These are phyloP conservation scores for Apodospora peruviana DNA, from an alignment of 495 filamentous ascomycete species.

Conservation along the genomic window DNA sequence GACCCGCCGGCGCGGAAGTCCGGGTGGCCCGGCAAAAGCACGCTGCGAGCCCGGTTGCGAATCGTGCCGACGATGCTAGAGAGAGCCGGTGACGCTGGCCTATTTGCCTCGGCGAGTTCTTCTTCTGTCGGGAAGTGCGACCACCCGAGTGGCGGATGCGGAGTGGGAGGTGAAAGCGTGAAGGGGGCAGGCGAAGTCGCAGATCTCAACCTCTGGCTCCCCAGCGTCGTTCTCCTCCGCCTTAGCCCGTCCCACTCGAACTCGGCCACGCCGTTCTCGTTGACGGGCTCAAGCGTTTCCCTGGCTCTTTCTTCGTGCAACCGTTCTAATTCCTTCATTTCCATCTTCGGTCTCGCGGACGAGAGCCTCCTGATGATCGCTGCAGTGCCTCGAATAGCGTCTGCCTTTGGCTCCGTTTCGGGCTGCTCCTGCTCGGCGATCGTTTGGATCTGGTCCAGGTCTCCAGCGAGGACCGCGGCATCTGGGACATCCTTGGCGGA, in stretches of 20 bases:
- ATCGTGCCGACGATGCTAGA: slow-evolving; percentile 57
- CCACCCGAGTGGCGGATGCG: slow-evolving; percentile 84
- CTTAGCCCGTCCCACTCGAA: slow-evolving; percentile 93
- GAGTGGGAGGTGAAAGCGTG: slow-evolving; percentile 38
- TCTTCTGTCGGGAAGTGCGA: slow-evolving; percentile 70
- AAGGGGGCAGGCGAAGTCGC: slow-evolving; percentile 30
- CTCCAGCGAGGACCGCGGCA: slow-evolving; percentile 84
- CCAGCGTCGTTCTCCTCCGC: slow-evolving; percentile 68
- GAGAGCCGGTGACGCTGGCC: slow-evolving; percentile 42
- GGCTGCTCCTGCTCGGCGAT: slow-evolving; percentile 92
- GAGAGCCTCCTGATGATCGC: slow-evolving; percentile 86
- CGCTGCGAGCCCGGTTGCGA: slow-evolving; percentile 47
- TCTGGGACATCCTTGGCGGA: slow-evolving; percentile 97
- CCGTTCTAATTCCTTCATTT: slow-evolving; percentile 73
- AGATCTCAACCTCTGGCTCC: slow-evolving; percentile 35
- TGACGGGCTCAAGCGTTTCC: slow-evolving; percentile 67
- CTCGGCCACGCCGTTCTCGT: slow-evolving; percentile 52
- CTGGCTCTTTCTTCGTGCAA: slow-evolving; percentile 69
- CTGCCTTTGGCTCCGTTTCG: slow-evolving; percentile 91
- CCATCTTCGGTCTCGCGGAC: slow-evolving; percentile 66
- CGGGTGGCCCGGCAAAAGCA: slow-evolving; percentile 40
- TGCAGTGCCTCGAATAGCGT: slow-evolving; percentile 88
- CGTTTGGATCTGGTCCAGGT: slow-evolving; percentile 89
- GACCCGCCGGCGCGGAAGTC: slow-evolving; percentile 25
- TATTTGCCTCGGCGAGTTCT: slow-evolving; percentile 48